phyloP scores from a whole-genome alignment of 768 basidiomycete species.

The Rhizopogon vinicolor region DNA sequence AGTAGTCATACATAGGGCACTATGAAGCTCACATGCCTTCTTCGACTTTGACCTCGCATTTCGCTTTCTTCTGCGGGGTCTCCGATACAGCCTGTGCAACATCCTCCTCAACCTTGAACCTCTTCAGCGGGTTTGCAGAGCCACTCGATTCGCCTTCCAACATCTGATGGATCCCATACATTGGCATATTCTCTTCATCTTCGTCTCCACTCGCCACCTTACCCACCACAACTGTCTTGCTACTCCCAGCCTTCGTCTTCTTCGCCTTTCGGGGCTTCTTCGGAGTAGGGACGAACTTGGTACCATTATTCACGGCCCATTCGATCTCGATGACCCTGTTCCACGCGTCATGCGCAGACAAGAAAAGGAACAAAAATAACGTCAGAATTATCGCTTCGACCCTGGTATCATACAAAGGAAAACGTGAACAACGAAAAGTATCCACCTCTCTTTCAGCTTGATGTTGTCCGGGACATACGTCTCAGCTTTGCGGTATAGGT shows the following conservation, averaged over 20 bases:
- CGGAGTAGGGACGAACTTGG: constrained; percentile 53
- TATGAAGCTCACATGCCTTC: background rate
- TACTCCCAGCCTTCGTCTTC: constrained; percentile 23
- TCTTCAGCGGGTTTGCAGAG: constrained; percentile 3
- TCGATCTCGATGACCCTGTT: constrained; percentile 79
- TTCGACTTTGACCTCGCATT: constrained; percentile 13
- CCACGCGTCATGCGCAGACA: constrained; percentile 1
- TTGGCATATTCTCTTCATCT: background rate
- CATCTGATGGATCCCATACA: constrained; percentile 3
- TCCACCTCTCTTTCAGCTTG: constrained; percentile 86
- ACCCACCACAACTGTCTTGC: constrained; percentile 9
- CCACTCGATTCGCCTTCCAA: background rate
- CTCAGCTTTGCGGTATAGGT: constrained; percentile 79
- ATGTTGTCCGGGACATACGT: constrained; percentile 82
- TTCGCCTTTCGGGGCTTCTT: constrained; percentile 35
- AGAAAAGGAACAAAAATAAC: constrained; percentile 24
- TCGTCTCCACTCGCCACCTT: constrained; percentile 7
- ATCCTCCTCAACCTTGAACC: constrained; percentile 23
- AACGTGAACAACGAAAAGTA: constrained; percentile 64
- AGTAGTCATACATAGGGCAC: background rate
- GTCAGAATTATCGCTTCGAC: constrained; percentile 38
- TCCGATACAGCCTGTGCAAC: constrained; percentile 16
- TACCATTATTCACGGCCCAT: constrained; percentile 65
- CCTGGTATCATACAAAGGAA: constrained; percentile 53
- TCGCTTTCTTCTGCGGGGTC: constrained; percentile 24